Conservation (phyloP, 257 asterid genomes). For the Jacaranda mimosifolia region DNA sequence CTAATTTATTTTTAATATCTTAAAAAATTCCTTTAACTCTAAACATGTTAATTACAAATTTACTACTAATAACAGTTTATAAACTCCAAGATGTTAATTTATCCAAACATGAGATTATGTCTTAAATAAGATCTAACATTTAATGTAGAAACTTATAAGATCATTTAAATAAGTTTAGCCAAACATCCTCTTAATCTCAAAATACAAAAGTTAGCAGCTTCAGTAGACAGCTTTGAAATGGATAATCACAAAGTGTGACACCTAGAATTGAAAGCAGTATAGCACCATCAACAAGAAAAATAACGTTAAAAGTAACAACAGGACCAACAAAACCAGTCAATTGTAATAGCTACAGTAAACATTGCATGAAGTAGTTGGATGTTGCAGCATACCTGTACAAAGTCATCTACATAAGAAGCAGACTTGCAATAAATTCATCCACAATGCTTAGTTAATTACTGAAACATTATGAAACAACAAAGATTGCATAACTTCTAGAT, state of each 20-base stretch:
- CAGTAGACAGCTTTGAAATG: not conserved
- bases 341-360: not conserved
- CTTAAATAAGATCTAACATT: too few species aligned
- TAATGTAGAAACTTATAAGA: too few species aligned
- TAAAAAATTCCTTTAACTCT: too few species aligned
- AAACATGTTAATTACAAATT: too few species aligned
- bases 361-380: not conserved
- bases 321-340: not conserved
- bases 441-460: not conserved
- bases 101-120: too few species aligned
- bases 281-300: not conserved
- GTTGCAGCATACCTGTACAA: not conserved
- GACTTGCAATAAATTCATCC: not conserved
- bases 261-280: not conserved
- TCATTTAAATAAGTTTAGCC: too few species aligned
- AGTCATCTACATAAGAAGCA: not conserved
- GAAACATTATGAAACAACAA: slow-evolving; percentile 6
- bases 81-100: too few species aligned
- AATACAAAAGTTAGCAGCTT: not conserved
- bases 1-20: too few species aligned
- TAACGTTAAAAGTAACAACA: not conserved
- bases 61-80: too few species aligned
- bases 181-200: not conserved
- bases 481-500: slow-evolving; percentile 13
- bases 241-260: not conserved